Percentiles rank a stretch among this genome's conserved stretches.
These are phyloP conservation scores for Magnolia officinalis DNA, from an alignment of 164 flowering plant species.

Conservation along the genomic window DNA sequence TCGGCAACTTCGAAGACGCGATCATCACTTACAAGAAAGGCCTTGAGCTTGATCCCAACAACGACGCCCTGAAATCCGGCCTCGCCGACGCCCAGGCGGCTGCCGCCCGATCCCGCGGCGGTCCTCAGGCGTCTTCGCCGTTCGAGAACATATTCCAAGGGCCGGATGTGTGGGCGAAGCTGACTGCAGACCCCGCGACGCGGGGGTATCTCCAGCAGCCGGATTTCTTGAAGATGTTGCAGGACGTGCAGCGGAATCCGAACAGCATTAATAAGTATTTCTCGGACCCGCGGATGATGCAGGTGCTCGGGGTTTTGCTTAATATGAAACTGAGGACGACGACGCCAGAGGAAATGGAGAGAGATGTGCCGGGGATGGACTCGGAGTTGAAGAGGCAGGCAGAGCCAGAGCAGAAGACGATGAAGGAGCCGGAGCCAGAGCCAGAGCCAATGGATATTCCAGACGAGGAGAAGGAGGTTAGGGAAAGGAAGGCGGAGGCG, in stretches of 20 bases:
- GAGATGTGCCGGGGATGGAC: conserved; percentile 34
- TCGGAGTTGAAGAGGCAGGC: conserved; percentile 14
- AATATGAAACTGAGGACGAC: conserved; percentile 48
- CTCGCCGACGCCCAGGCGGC: conserved; percentile 70
- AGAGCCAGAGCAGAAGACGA: conserved; percentile 29
- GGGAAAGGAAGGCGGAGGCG: conserved; percentile 60
- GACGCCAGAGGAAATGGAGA: conserved; percentile 35
- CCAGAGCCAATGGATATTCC: conserved; percentile 46
- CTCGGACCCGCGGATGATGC: conserved; percentile 90
- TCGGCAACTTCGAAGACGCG: conserved; percentile 47
- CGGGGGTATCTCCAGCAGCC: conserved; percentile 69
- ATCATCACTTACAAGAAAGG: conserved; percentile 70
- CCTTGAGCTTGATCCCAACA: conserved; percentile 74
- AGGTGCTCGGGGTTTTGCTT: conserved; percentile 69
- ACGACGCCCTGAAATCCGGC: conserved; percentile 75
- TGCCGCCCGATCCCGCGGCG: conserved; percentile 28
- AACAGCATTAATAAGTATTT: conserved; percentile 61
- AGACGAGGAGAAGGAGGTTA: conserved; percentile 61
- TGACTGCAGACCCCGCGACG: conserved; percentile 76
- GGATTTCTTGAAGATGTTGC: conserved; percentile 79
- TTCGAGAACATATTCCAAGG: conserved; percentile 78
- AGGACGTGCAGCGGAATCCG: conserved; percentile 89
- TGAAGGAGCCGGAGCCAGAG: conserved; percentile 27
- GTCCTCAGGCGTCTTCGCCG: conserved; percentile 23
- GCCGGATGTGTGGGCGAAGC: conserved; percentile 88